phyloP scores from a whole-genome alignment of 2,329 filamentous ascomycete species.

The Aureobasidium sp. region DNA sequence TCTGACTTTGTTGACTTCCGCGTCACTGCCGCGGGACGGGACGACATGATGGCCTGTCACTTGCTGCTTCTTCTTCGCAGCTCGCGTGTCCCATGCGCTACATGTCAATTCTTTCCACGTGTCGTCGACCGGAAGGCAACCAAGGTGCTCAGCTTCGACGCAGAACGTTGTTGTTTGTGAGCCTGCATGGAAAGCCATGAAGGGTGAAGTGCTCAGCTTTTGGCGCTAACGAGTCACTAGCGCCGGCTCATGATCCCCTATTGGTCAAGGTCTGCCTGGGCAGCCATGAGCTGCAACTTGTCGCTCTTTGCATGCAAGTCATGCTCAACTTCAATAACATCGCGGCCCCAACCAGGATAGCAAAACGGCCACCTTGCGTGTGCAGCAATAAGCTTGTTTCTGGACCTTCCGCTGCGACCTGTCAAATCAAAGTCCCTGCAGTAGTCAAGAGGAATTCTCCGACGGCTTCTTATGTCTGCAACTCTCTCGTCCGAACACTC shows the following conservation, averaged over 20 bases:
- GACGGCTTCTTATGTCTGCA: background rate
- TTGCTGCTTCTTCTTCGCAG: constrained; percentile 1
- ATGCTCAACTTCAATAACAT: background rate
- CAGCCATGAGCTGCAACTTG: background rate
- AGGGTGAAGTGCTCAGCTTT: background rate
- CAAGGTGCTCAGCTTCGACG: background rate
- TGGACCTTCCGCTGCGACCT: background rate
- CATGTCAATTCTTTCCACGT: constrained; percentile 5
- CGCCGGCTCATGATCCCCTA: background rate
- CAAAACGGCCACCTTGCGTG: background rate
- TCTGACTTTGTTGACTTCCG: constrained; percentile 72
- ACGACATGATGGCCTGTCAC: background rate
- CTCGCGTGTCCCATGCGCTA: constrained; percentile 3
- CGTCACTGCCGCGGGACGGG: constrained; percentile 30
- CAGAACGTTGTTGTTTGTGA: background rate
- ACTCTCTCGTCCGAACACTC: background rate
- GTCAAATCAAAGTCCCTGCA: background rate
- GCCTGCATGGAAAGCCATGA: background rate
- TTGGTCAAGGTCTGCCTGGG: background rate
- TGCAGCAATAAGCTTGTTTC: background rate
- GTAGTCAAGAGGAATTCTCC: background rate
- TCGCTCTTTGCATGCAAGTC: background rate
- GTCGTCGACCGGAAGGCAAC: background rate
- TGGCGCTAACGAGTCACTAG: background rate
- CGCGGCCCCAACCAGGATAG: background rate